Evolutionary conservation across 768 basidiomycete genomes (phyloP), one percentile per base, ranked within the genome.

Genomic region (Omphalotus guepiniiformis): DNA sequence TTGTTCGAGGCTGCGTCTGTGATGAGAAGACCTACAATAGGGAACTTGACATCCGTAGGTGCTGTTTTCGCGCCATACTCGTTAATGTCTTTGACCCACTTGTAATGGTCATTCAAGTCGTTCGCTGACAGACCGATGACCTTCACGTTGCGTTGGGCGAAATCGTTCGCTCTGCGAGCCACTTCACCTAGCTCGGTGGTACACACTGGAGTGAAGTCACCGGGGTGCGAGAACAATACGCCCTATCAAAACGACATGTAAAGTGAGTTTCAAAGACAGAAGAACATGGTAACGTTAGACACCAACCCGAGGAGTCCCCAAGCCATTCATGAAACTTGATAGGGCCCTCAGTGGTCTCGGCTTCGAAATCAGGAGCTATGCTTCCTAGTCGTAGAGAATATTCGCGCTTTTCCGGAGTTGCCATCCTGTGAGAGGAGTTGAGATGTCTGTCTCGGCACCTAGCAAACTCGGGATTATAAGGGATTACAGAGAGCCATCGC

Each of bases 151-250:
- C 96, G 86, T 61, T 84, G 82, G 41, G 70, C 74, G 63, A 97
- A 99, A 66, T 97, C 94, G 13, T 73, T 72, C 11, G 81, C 77
- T 50, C 90, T 88, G 53, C 91, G 85, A 41, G 96, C 87, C 36
- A 96, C 93, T 64, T 96, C 95, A 42, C 91, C 93, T 29, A 98
- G 85, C 72, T 98, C 96, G 46, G 96, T 99, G 39, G 96, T 94
- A 78, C 90, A 93, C 43, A 94, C 85, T 40, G 88, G 88, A n/a
- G 88, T 89, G 62, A 92, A 92, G 62, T 92, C 87, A 36, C 87
- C 93, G 1, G 93, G 93, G 67, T 96, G 93, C 25, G 93, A 95
- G 80, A 97, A 98, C 48, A 98, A 76, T 63, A 93, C 69, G 41
- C 76, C 87, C 89, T 90, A 43, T 4, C n/a, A 19, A 21, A 21